A percentile compares a stretch with the other conserved stretches of the same genome.
Evolutionary conservation across 345 rosid species (phyloP).

Genomic region (Citrus medica): DNA sequence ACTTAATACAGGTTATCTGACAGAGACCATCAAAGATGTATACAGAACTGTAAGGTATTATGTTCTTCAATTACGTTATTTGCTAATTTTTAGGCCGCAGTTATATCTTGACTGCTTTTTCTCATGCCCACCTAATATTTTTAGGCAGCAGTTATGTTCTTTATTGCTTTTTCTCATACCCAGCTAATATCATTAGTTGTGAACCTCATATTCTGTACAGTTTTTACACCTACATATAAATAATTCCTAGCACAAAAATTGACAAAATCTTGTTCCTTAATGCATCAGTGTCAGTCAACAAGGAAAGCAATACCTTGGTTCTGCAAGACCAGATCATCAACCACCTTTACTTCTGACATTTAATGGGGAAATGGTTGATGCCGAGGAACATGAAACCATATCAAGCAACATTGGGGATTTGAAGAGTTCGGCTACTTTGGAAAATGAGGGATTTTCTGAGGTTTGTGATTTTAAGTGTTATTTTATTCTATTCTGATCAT

Average conservation of each 20-base stretch:
- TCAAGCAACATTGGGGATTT: slow-evolving; percentile 22
- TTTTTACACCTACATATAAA: not conserved
- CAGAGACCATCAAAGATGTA: slow-evolving; percentile 30
- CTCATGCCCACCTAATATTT: not conserved
- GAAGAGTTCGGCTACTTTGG: slow-evolving; percentile 15
- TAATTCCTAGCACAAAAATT: not conserved
- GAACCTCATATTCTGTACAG: not conserved
- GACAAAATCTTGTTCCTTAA: not conserved
- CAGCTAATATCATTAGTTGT: not conserved
- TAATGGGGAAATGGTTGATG: slow-evolving; percentile 30
- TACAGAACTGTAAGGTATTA: slow-evolving; percentile 32
- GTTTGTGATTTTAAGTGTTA: slow-evolving; percentile 15
- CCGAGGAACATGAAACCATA: slow-evolving; percentile 23
- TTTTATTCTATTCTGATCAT: not conserved
- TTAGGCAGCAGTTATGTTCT: not conserved
- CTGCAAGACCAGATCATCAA: slow-evolving; percentile 39
- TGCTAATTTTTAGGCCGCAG: not conserved
- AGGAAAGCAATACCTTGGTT: slow-evolving; percentile 33
- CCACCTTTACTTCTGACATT: slow-evolving; percentile 35
- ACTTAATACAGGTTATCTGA: slow-evolving; percentile 35
- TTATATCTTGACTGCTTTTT: not conserved
- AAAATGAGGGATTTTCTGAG: slow-evolving; percentile 35
- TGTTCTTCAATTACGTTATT: not conserved
- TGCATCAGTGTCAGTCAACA: slow-evolving; percentile 33
- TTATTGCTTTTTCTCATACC: not conserved